A percentile compares a stretch with the other conserved stretches of the same genome.
phyloP scores from a whole-genome alignment of 176 grass and related monocot genomes.

The Bolboschoenus planiculmis region DNA sequence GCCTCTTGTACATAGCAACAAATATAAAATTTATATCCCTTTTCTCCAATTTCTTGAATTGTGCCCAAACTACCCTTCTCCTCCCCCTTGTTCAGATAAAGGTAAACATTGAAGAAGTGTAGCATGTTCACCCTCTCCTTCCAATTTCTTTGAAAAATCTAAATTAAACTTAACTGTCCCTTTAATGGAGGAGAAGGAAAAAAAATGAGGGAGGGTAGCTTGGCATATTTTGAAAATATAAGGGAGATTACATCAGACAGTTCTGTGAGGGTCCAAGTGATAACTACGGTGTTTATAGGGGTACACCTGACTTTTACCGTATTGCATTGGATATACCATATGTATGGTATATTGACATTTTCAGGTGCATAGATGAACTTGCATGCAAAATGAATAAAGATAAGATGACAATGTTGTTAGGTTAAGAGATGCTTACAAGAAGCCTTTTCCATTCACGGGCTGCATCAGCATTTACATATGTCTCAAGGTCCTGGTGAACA shows the following conservation, averaged over 20 bases:
- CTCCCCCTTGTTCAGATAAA: neutral
- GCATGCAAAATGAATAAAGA: neutral
- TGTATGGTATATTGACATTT: neutral
- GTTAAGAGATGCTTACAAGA: conserved; percentile 54
- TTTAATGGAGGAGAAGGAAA: neutral
- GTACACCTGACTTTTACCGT: neutral
- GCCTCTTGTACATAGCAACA: neutral
- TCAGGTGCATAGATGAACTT: neutral
- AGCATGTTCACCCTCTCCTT: neutral
- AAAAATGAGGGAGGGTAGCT: neutral
- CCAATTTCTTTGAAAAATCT: neutral
- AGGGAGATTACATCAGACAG: neutral
- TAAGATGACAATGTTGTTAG: neutral
- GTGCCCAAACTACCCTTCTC: neutral
- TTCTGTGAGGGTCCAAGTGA: neutral
- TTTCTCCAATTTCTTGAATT: neutral
- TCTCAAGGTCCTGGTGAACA: conserved; percentile 70
- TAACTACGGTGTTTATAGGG: neutral
- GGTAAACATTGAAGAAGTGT: neutral
- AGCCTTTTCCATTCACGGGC: conserved; percentile 85
- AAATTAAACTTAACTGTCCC: neutral
- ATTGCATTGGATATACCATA: neutral
- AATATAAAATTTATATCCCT: neutral
- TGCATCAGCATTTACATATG: conserved; percentile 58
- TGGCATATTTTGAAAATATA: neutral